Conservation (phyloP, 352 stramenopile genomes). For the Phytopythium vexans region DNA sequence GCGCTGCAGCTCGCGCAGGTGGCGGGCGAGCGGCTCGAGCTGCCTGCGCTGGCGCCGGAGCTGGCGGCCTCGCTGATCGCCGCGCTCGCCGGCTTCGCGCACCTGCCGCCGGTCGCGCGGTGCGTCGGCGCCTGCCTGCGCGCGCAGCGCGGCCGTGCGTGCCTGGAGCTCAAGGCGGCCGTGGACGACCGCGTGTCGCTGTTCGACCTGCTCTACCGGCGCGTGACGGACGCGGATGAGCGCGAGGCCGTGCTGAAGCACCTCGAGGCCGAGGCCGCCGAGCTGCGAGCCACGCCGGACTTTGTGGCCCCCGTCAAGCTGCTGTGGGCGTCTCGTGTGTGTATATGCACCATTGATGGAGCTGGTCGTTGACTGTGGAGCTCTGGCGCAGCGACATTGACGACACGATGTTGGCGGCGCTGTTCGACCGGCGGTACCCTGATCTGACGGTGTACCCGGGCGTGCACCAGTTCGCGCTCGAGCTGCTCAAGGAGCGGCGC, state of each 20-base stretch:
- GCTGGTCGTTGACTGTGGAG: neutral
- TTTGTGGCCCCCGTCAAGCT: slow-evolving; percentile 64
- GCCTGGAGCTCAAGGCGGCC: slow-evolving; percentile 60
- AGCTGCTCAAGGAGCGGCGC: slow-evolving; percentile 45
- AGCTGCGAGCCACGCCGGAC: slow-evolving; percentile 16
- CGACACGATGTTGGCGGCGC: slow-evolving; percentile 69
- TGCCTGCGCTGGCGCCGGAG: slow-evolving; percentile 28
- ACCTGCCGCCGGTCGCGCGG: slow-evolving; percentile 40
- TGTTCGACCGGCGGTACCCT: slow-evolving; percentile 80
- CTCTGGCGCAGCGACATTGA: slow-evolving; percentile 62
- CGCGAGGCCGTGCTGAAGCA: slow-evolving; percentile 60
- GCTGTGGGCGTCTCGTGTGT: slow-evolving; percentile 33
- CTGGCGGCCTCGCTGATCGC: slow-evolving; percentile 51
- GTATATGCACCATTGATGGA: neutral
- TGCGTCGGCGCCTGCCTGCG: slow-evolving; percentile 62
- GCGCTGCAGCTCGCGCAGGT: slow-evolving; percentile 72
- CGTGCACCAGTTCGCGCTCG: slow-evolving; percentile 79
- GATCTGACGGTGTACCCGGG: slow-evolving; percentile 80
- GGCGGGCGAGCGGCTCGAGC: slow-evolving; percentile 32
- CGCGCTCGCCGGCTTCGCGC: slow-evolving; percentile 51
- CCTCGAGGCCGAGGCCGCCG: slow-evolving; percentile 50
- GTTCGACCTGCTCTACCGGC: slow-evolving; percentile 69
- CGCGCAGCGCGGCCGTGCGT: slow-evolving; percentile 30
- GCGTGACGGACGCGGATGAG: slow-evolving; percentile 35
- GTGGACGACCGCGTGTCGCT: slow-evolving; percentile 66